Evolutionary conservation across 2,329 filamentous ascomycete genomes (phyloP), one percentile per base, ranked within the genome.

Genomic region (Dryadomyces quercus-mongolicae): DNA sequence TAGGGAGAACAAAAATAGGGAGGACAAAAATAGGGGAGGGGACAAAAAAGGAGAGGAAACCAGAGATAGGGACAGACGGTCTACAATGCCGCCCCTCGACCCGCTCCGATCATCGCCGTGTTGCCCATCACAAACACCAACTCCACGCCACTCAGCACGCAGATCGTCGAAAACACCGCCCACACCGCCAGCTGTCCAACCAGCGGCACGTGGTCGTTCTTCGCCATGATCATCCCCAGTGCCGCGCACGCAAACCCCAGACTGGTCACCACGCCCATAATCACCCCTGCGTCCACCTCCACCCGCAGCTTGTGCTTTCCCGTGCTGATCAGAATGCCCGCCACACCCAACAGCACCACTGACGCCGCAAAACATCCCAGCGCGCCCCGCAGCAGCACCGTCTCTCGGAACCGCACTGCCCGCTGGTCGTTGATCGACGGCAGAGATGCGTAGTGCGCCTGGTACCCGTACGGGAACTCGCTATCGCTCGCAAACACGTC

Each of bases 271-370:
- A 85, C 81, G 10, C 85, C 86, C 44, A 88, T 73, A 1, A 86
- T 74, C 2, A 87, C 84, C 9, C 83, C 86, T 0, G 79, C 80
- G 61, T 91, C 85, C 3, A 92, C 87, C 65, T 88, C 81, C n/a
- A 81, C 74, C 5, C 78, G 74, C 59, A 85, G 74, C 65, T 79
- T 85, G 63, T 81, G 83, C 49, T 79, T 75, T 9, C 86, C 86
- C 1, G 87, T 87, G 15, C 73, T 69, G 36, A 86, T 80, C 42
- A 93, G 76, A 10, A 85, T 73, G 42, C 74, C 74, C 0, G 85
- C 79, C 36, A 92, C 75, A 49, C 76, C 66, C 40, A 89, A 75
- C 9, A 92, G 74, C 7, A 83, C 66, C 40, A 84, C 75, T 0
- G 86, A 77, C 0, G 80, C 75, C 2, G 71, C 68, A 58, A 86